These are phyloP conservation scores for Boletus barrowsii DNA, from an alignment of 768 basidiomycete species.

Conservation along the genomic window DNA sequence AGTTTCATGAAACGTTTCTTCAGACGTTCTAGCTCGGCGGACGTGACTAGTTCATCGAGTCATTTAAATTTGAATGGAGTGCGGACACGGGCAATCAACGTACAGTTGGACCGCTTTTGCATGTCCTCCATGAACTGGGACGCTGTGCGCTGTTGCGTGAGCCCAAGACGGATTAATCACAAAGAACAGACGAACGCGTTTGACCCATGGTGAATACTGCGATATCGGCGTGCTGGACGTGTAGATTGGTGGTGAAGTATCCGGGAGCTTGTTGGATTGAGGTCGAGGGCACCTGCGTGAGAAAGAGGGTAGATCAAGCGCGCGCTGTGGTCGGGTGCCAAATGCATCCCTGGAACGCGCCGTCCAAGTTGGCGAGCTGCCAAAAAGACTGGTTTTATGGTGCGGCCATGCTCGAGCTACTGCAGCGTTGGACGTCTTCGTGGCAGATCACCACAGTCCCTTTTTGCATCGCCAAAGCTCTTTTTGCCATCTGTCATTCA, in stretches of 20 bases:
- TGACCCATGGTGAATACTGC: slow-evolving; percentile 62
- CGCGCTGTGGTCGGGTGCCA: too few relatives aligned
- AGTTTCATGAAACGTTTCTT: slow-evolving; percentile 99
- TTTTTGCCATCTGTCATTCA: slow-evolving; percentile 10
- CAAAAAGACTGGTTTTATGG: slow-evolving; percentile 9
- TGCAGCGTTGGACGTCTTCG: not conserved
- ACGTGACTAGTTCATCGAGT: slow-evolving; percentile 67
- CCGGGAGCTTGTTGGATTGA: not conserved
- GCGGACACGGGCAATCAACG: slow-evolving; percentile 33
- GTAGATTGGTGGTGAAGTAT: not conserved
- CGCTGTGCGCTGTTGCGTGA: slow-evolving; percentile 39
- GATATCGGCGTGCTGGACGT: not conserved
- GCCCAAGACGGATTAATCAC: not conserved
- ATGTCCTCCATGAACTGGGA: slow-evolving; percentile 98
- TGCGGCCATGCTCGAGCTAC: slow-evolving; percentile 17
- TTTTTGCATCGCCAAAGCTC: slow-evolving; percentile 6
- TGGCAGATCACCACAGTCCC: not conserved
- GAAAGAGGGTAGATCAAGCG: slow-evolving; percentile 6
- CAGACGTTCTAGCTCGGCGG: slow-evolving; percentile 87
- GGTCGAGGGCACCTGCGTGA: slow-evolving; percentile 15
- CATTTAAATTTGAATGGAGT: slow-evolving; percentile 8
- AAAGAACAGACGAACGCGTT: slow-evolving; percentile 56
- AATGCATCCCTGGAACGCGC: not conserved
- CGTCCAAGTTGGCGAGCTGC: slow-evolving; percentile 4
- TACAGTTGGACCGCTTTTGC: slow-evolving; percentile 96